These are phyloP conservation scores for Glutinoglossum americanum DNA, from an alignment of 495 filamentous ascomycete species.

Conservation along the genomic window DNA sequence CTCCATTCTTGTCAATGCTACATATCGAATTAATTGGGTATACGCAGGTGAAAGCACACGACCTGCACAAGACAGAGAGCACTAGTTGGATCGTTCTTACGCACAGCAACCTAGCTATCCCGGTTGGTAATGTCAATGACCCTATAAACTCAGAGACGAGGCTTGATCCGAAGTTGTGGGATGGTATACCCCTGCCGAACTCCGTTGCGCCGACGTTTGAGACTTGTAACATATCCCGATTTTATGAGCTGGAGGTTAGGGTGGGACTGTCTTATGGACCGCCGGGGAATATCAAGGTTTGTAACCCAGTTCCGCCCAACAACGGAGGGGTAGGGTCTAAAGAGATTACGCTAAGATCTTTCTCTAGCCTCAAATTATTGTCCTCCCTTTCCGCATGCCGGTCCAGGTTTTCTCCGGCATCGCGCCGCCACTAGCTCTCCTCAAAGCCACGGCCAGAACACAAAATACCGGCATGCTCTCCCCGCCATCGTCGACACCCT, in stretches of 20 bases:
- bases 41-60: constrained; percentile 57
- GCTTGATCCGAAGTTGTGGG: constrained; percentile 49
- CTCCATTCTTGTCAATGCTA: constrained; percentile 52
- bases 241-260: constrained; percentile 63
- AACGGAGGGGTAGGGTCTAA: background rate
- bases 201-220: constrained; percentile 68
- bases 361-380: constrained; percentile 39
- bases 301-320: constrained; percentile 5
- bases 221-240: constrained; percentile 69
- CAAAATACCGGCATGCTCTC: background rate
- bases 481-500: background rate
- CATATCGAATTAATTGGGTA: constrained; percentile 63
- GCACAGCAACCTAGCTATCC: constrained; percentile 41
- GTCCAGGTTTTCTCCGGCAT: constrained; percentile 81
- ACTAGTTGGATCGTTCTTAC: constrained; percentile 48
- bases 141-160: constrained; percentile 39
- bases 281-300: constrained; percentile 29
- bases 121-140: constrained; percentile 35
- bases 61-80: constrained; percentile 39
- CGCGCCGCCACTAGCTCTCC: constrained; percentile 49
- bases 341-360: constrained; percentile 7
- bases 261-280: constrained; percentile 47
- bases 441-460: constrained; percentile 37
- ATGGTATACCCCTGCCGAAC: constrained; percentile 44
- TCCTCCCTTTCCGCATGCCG: constrained; percentile 57